Percentiles rank a stretch among this genome's conserved stretches.
Evolutionary conservation across 306 rosid species (phyloP).

Genomic region (Pachyrhizus erosus): DNA sequence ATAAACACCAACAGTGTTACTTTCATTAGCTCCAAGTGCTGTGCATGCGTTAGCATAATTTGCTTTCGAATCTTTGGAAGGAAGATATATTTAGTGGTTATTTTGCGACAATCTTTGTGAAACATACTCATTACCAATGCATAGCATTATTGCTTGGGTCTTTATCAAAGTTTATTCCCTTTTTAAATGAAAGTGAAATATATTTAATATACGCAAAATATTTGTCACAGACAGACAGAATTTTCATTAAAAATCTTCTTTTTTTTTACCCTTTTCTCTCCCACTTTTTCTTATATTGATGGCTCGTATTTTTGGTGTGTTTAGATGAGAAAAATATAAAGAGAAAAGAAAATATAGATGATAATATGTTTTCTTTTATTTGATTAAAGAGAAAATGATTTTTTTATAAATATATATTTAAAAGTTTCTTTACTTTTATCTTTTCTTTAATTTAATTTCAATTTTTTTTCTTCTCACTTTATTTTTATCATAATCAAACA

Average conservation of each 20-base stretch:
- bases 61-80: neutral
- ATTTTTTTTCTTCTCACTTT: no score
- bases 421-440: no score
- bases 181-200: neutral
- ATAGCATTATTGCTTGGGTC: neutral
- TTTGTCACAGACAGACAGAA: neutral
- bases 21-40: neutral
- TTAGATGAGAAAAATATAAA: neutral
- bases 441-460: no score
- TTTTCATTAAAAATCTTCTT: neutral
- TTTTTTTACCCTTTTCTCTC: neutral
- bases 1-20: neutral
- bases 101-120: neutral
- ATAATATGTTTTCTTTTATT: neutral
- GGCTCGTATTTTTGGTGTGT: neutral
- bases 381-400: no score
- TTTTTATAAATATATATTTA: no score
- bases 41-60: neutral
- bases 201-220: neutral
- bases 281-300: neutral
- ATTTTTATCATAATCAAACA: no score
- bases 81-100: neutral
- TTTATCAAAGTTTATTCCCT: neutral
- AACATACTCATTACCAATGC: neutral
- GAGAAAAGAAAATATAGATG: neutral